Evolutionary conservation across 1,284 basidiomycete species (phyloP), one percentile per base, ranked within the genome.

Genomic region (Kwoniella shivajii): DNA sequence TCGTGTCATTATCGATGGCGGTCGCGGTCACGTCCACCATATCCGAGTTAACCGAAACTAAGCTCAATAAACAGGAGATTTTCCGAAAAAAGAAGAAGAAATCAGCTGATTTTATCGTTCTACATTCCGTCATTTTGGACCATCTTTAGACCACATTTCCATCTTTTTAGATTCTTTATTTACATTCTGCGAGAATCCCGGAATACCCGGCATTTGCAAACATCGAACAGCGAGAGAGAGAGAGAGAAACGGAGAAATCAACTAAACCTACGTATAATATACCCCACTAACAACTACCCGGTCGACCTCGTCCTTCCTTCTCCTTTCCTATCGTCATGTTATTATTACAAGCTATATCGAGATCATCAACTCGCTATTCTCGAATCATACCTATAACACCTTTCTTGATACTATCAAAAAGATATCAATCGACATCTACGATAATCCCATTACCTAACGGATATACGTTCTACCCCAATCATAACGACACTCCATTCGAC

Each of bases 381-480:
- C 33, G 18, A 26, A 14, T 36, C 30, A 30, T 2, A 18, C 4
- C 18, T 18, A 26, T 29, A 30, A 26, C 27, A 4, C 38, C 11
- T n/a, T 20, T 20, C 14, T 10, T 18, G 16, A n/a, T 22, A 45
- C 13, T 43, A 43, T 43, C 41, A 43, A 43, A 20, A 22, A n/a
- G 5, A 43, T 34, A 29, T 31, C 31, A 27, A 34, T 47, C 33
- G 22, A 22, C 18, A 22, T 31, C 26, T 20, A 2, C 30, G 27
- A 24, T 22, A 10, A 54, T 55, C n/a, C 57, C 53, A 13, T 56
- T 68, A 10, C 68, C 68, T 9, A 42, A 61, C 46, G 68, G 67
- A 14, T 67, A 67, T 50, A 66, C 63, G 30, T 59, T 50, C 33
- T 68, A 71, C 44, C 58, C 55, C 0, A 54, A 63, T 43, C 67